Evolutionary conservation across 2,329 filamentous ascomycete species (phyloP).

Genomic region (Talaromyces sp.): DNA sequence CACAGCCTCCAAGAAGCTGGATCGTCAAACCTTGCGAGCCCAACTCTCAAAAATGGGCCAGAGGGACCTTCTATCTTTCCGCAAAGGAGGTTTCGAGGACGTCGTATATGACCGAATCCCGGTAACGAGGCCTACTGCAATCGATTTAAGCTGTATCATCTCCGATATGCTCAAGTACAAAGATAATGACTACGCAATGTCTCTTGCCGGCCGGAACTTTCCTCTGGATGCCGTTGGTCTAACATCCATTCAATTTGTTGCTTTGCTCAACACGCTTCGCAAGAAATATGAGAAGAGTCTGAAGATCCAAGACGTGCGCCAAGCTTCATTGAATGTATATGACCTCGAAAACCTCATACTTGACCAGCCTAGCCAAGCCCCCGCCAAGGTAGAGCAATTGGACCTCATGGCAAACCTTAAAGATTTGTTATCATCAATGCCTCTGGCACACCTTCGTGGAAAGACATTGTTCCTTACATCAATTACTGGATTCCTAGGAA

Average conservation of each 20-base stretch:
- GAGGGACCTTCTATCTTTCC: background rate
- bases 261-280: background rate
- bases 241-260: slow-evolving; percentile 1
- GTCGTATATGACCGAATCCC: background rate
- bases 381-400: background rate
- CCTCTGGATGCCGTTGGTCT: slow-evolving; percentile 2
- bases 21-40: background rate
- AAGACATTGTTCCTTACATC: slow-evolving; percentile 6
- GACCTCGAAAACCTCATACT: background rate
- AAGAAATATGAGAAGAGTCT: background rate
- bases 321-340: background rate
- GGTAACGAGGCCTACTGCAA: background rate
- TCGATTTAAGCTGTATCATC: background rate
- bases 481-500: slow-evolving; percentile 7
- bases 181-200: background rate
- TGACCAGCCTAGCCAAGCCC: background rate
- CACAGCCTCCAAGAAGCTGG: background rate
- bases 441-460: background rate
- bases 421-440: background rate
- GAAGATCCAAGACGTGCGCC: background rate
- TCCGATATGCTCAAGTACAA: slow-evolving; percentile 1
- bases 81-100: background rate
- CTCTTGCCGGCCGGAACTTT: slow-evolving; percentile 1
- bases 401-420: background rate
- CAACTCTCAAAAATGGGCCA: background rate